Evolutionary conservation across 805 yeast species (phyloP).

Genomic region (Cyberlindnera euphorbiae): DNA sequence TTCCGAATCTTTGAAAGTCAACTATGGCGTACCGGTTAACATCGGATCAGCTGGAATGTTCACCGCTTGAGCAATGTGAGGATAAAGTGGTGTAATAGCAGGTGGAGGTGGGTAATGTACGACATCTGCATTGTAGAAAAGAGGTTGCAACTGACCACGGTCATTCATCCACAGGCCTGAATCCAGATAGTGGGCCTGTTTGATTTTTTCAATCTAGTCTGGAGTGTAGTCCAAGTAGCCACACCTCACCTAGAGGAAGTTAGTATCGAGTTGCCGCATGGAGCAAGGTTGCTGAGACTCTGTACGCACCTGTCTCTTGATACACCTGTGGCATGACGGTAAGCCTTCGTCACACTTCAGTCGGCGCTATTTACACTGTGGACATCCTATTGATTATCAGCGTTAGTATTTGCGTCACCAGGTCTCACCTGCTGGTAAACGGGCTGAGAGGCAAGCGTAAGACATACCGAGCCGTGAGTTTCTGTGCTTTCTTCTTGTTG

Average conservation of each 20-base stretch:
- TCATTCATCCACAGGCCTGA: too few relatives aligned
- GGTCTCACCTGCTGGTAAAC: too few relatives aligned
- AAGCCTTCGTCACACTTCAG: conserved; percentile 58
- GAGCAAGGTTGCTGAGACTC: neutral
- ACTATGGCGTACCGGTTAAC: too few relatives aligned
- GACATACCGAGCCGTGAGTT: conserved; percentile 16
- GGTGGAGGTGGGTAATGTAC: too few relatives aligned
- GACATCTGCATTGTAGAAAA: too few relatives aligned
- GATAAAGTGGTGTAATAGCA: too few relatives aligned
- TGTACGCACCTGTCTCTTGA: conserved; percentile 13
- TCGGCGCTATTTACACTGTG: conserved; percentile 53
- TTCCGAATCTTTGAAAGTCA: too few relatives aligned
- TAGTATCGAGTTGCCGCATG: neutral
- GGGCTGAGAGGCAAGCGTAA: neutral
- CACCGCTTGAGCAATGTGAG: too few relatives aligned
- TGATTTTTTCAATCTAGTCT: conserved; percentile 8
- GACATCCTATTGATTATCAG: conserved; percentile 44
- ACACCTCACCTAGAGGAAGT: conserved; percentile 7
- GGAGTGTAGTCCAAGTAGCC: conserved; percentile 15
- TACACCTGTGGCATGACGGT: conserved; percentile 51
- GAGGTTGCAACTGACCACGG: too few relatives aligned
- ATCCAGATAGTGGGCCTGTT: neutral
- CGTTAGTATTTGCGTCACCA: neutral
- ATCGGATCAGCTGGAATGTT: too few relatives aligned
- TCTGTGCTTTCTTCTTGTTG: conserved; percentile 45